A percentile compares a stretch with the other conserved stretches of the same genome.
Evolutionary conservation across 306 rosid genomes (phyloP).

Genomic region (Dryas alaskensis): DNA sequence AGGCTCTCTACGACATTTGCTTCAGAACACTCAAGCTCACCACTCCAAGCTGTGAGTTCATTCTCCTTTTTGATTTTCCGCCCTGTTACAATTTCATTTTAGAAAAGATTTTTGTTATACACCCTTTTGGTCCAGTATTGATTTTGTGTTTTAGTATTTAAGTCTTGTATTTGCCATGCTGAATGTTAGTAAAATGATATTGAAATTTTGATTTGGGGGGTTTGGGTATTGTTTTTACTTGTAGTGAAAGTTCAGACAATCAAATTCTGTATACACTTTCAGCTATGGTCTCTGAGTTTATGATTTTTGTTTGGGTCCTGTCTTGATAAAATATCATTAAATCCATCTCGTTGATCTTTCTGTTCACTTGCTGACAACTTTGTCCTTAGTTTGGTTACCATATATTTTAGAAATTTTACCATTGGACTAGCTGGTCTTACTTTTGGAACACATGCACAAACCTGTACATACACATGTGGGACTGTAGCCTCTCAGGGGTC

Average conservation of each 20-base stretch:
- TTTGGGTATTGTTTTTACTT: neutral
- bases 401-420: neutral
- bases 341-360: neutral
- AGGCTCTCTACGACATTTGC: constrained; percentile 61
- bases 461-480: neutral
- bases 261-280: neutral
- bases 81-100: neutral
- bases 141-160: neutral
- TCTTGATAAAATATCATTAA: neutral
- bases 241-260: neutral
- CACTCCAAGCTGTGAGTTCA: constrained; percentile 59
- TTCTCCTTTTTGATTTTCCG: neutral
- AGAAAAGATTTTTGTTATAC: neutral
- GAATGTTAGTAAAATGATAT: neutral
- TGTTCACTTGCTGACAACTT: neutral
- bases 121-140: neutral
- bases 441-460: neutral
- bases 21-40: constrained; percentile 59
- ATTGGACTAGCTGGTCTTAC: neutral
- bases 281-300: neutral
- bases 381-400: neutral
- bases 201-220: neutral
- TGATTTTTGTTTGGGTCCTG: neutral
- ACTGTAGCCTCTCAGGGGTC: neutral
- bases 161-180: neutral